Evolutionary conservation across 176 grass and related monocot species (phyloP).

Genomic region (Triticum monococcum): DNA sequence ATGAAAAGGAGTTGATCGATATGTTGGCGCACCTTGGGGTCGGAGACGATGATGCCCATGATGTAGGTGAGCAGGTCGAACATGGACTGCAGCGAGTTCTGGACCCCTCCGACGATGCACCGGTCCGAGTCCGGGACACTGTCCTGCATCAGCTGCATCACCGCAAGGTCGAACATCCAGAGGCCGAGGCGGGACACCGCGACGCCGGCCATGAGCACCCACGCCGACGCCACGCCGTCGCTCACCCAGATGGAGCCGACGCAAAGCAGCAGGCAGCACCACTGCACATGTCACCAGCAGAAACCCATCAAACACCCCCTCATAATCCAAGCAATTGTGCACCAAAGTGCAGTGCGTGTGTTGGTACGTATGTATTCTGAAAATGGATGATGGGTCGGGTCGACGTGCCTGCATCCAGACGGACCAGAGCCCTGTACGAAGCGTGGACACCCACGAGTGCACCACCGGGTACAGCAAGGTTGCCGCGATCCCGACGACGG

Average conservation of each 20-base stretch:
- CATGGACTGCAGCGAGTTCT: slow-evolving; percentile 87
- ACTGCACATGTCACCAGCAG: slow-evolving; percentile 38
- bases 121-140: slow-evolving; percentile 60
- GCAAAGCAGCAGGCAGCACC: slow-evolving; percentile 76
- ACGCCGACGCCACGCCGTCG: slow-evolving; percentile 46
- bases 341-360: not conserved
- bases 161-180: slow-evolving; percentile 94
- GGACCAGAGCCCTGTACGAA: slow-evolving; percentile 86
- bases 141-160: slow-evolving; percentile 93
- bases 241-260: slow-evolving; percentile 69
- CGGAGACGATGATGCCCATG: slow-evolving; percentile 93
- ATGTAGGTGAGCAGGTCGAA: slow-evolving; percentile 88
- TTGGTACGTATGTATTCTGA: too few relatives aligned
- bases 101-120: slow-evolving; percentile 82
- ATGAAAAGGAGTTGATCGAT: not conserved
- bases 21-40: slow-evolving; percentile 46
- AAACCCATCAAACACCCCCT: not conserved
- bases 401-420: slow-evolving; percentile 61
- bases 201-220: slow-evolving; percentile 90
- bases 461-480: slow-evolving; percentile 65
- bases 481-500: slow-evolving; percentile 69
- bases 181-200: slow-evolving; percentile 77
- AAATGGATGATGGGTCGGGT: not conserved
- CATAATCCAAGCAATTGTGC: not conserved
- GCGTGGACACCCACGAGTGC: slow-evolving; percentile 61